Evolutionary conservation across 805 yeast genomes (phyloP).

Genomic region (Wickerhamiella allomyrinae): DNA sequence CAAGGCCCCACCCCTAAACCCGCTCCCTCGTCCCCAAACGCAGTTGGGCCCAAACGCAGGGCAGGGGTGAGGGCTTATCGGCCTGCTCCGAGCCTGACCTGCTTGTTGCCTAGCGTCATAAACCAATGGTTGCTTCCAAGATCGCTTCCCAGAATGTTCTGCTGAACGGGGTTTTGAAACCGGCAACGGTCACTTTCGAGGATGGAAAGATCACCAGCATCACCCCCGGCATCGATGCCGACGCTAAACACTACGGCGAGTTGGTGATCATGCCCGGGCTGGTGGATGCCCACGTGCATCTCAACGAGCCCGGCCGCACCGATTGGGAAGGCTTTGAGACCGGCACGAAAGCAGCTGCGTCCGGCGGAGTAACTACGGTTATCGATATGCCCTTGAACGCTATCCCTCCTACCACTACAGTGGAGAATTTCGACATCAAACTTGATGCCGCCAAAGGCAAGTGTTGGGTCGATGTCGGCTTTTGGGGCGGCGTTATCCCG

Average conservation of each 20-base stretch:
- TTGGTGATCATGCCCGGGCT: constrained; percentile 73
- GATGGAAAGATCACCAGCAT: constrained; percentile 44
- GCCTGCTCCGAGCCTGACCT: too few relatives aligned
- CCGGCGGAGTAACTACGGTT: constrained; percentile 94
- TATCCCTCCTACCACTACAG: constrained; percentile 86
- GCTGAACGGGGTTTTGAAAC: constrained; percentile 15
- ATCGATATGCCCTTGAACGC: constrained; percentile 95
- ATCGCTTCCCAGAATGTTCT: constrained; percentile 16
- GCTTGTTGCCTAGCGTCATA: too few relatives aligned
- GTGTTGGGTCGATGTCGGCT: constrained; percentile 86
- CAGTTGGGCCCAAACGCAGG: too few relatives aligned
- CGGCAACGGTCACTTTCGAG: constrained; percentile 21
- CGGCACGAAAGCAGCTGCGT: constrained; percentile 87
- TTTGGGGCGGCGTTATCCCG: constrained; percentile 94
- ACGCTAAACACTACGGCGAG: constrained; percentile 43
- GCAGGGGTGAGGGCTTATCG: neutral
- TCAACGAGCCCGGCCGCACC: constrained; percentile 93
- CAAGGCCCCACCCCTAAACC: too few relatives aligned
- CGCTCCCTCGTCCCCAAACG: too few relatives aligned
- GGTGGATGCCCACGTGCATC: constrained; percentile 86
- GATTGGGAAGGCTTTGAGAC: constrained; percentile 97
- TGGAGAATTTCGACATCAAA: constrained; percentile 60
- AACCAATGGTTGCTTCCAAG: too few relatives aligned
- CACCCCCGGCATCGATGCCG: constrained; percentile 9
- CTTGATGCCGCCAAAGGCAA: constrained; percentile 65